phyloP scores from a whole-genome alignment of 352 stramenopile genomes.

The Phytophthora ramorum region DNA sequence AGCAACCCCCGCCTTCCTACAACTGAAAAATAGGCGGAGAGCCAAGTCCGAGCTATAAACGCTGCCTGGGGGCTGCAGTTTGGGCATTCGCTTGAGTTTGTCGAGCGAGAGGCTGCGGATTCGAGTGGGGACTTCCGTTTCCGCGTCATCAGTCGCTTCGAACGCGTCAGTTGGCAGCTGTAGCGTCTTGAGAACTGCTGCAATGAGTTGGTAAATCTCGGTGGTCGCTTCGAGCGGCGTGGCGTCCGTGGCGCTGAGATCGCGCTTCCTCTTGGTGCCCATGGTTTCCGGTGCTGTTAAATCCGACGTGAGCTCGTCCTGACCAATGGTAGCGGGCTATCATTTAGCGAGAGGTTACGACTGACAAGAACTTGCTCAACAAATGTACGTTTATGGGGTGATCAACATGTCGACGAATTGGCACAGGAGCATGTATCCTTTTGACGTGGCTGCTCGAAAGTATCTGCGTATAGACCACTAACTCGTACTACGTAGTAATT shows the following conservation, averaged over 20 bases:
- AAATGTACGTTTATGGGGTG: neutral
- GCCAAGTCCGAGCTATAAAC: slow-evolving; percentile 40
- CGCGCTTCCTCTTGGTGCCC: slow-evolving; percentile 36
- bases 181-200: slow-evolving; percentile 11
- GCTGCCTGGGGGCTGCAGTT: slow-evolving; percentile 33
- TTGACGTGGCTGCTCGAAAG: no score
- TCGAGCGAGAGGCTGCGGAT: slow-evolving; percentile 24
- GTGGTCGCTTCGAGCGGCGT: slow-evolving; percentile 14
- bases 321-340: slow-evolving; percentile 10
- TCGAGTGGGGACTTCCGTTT: slow-evolving; percentile 1
- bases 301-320: slow-evolving; percentile 7
- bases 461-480: slow-evolving; percentile 4
- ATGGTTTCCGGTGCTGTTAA: slow-evolving; percentile 16
- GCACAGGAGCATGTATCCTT: no score
- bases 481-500: slow-evolving; percentile 41
- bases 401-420: no score
- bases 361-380: neutral
- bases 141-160: slow-evolving; percentile 3
- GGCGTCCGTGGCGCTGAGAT: slow-evolving; percentile 2
- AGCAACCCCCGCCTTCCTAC: slow-evolving; percentile 17
- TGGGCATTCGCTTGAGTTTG: slow-evolving; percentile 34
- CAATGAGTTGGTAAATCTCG: slow-evolving; percentile 25
- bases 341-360: slow-evolving; percentile 8
- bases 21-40: slow-evolving; percentile 38
- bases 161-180: slow-evolving; percentile 23